A percentile compares a stretch with the other conserved stretches of the same genome.
Evolutionary conservation across 176 grass and related monocot species (phyloP).

Genomic region (bread wheat (Triticum aestivum)): IWGSC_CS_RefSeq_v2.1 NC_057804.1:103906099-103906598

Average conservation of each 20-base stretch:
- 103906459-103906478: slow-evolving; percentile 24
- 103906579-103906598: neutral
- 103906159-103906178: too few species aligned
- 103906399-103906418: slow-evolving; percentile 75
- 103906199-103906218: neutral
- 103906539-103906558: slow-evolving; percentile 66
- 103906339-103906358: neutral
- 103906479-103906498: slow-evolving; percentile 48
- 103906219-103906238: slow-evolving; percentile 74
- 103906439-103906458: slow-evolving; percentile 13
- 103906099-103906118: neutral
- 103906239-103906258: slow-evolving; percentile 82
- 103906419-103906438: slow-evolving; percentile 23
- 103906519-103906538: slow-evolving; percentile 64
- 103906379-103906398: slow-evolving; percentile 77
- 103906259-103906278: slow-evolving; percentile 90
- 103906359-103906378: slow-evolving; percentile 83
- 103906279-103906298: slow-evolving; percentile 56
- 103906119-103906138: neutral
- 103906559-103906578: slow-evolving; percentile 89
- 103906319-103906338: neutral
- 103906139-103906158: too few species aligned
- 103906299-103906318: neutral
- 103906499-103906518: slow-evolving; percentile 93
- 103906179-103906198: neutral